These are phyloP conservation scores for Hericium coralloides DNA, from an alignment of 768 basidiomycete species.

Conservation along the genomic window DNA sequence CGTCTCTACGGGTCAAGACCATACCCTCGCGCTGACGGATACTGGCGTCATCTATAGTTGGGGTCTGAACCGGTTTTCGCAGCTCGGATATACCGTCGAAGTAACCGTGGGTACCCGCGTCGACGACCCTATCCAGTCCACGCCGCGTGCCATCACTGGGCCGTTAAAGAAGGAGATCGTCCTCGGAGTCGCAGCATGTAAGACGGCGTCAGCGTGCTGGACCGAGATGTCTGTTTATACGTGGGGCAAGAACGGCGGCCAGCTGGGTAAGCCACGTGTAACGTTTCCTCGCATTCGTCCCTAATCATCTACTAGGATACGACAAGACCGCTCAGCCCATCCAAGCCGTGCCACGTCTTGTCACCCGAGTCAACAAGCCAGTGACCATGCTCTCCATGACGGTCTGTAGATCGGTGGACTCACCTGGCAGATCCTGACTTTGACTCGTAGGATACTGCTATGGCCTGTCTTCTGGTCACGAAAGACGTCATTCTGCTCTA, in stretches of 20 bases:
- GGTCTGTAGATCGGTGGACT: slow-evolving; percentile 30
- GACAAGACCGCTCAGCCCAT: slow-evolving; percentile 65
- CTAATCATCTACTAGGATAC: slow-evolving; percentile 46
- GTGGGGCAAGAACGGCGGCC: slow-evolving; percentile 92
- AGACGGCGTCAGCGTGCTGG: slow-evolving; percentile 86
- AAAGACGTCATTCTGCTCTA: slow-evolving; percentile 80
- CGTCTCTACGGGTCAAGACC: slow-evolving; percentile 89
- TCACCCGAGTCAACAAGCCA: slow-evolving; percentile 64
- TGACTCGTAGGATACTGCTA: slow-evolving; percentile 57
- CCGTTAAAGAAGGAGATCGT: slow-evolving; percentile 73
- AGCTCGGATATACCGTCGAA: slow-evolving; percentile 64
- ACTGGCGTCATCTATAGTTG: slow-evolving; percentile 82
- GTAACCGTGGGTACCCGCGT: slow-evolving; percentile 48
- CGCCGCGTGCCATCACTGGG: slow-evolving; percentile 66
- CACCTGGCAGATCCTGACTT: background rate
- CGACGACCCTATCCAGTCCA: slow-evolving; percentile 66
- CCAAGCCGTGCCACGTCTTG: slow-evolving; percentile 72
- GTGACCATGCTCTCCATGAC: slow-evolving; percentile 69
- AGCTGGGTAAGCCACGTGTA: slow-evolving; percentile 51
- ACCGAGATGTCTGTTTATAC: slow-evolving; percentile 64
- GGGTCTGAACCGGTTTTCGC: slow-evolving; percentile 84
- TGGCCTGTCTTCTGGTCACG: slow-evolving; percentile 72
- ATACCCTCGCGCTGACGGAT: slow-evolving; percentile 78
- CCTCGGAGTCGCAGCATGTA: slow-evolving; percentile 77
- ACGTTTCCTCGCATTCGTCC: background rate